Conservation (phyloP, 2,329 filamentous ascomycete species). For the Claviceps paspali region DNA sequence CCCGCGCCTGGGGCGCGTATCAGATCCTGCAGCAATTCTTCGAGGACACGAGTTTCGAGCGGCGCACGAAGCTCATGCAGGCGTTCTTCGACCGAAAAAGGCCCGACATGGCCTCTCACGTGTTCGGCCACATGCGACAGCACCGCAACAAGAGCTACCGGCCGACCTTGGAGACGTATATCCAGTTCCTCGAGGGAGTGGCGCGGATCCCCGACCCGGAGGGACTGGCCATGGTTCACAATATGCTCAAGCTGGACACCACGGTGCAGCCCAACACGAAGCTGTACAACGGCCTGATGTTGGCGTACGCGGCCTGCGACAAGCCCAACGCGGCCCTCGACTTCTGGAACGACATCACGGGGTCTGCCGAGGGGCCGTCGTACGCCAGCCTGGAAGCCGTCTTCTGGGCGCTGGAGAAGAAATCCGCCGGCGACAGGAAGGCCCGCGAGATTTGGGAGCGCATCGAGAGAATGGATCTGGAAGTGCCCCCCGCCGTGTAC, state of each 20-base stretch:
- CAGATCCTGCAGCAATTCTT: slow-evolving; percentile 50
- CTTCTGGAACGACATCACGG: slow-evolving; percentile 75
- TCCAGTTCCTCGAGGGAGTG: slow-evolving; percentile 62
- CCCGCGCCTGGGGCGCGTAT: slow-evolving; percentile 50
- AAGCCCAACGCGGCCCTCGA: slow-evolving; percentile 52
- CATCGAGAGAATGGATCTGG: slow-evolving; percentile 60
- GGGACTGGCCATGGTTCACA: slow-evolving; percentile 63
- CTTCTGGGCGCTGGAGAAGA: slow-evolving; percentile 60
- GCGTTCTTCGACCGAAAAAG: slow-evolving; percentile 64
- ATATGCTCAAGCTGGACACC: slow-evolving; percentile 89
- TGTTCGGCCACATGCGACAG: slow-evolving; percentile 90
- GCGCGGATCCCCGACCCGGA: slow-evolving; percentile 38
- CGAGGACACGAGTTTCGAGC: slow-evolving; percentile 46
- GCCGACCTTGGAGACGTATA: slow-evolving; percentile 61
- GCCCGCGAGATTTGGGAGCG: slow-evolving; percentile 57
- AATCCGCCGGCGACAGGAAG: slow-evolving; percentile 39
- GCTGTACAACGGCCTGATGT: slow-evolving; percentile 73
- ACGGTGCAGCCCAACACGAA: slow-evolving; percentile 60
- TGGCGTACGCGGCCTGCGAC: slow-evolving; percentile 62
- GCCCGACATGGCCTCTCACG: slow-evolving; percentile 69
- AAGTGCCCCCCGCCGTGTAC: slow-evolving; percentile 59
- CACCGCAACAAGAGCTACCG: slow-evolving; percentile 47
- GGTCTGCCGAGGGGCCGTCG: slow-evolving; percentile 70
- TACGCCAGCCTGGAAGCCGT: slow-evolving; percentile 68
- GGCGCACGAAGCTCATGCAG: slow-evolving; percentile 61